A percentile compares a stretch with the other conserved stretches of the same genome.
phyloP scores from a whole-genome alignment of 2,329 filamentous ascomycete genomes.

The Phialocephala subalpina region DNA sequence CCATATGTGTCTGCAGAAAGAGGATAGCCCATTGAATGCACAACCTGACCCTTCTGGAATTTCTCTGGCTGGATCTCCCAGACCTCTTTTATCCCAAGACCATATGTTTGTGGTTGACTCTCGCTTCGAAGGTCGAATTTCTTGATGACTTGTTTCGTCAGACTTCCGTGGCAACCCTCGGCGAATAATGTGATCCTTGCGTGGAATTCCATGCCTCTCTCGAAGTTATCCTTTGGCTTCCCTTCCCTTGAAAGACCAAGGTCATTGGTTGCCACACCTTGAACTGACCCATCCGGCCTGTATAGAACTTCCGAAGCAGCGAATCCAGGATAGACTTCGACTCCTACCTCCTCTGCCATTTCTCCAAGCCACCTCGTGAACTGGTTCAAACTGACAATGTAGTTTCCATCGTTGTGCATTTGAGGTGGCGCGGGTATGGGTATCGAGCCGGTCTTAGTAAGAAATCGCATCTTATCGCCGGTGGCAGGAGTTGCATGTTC shows the following conservation, averaged over 20 bases:
- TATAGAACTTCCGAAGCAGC: constrained; percentile 94
- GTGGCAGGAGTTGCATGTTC: constrained; percentile 85
- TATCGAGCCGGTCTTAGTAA: constrained; percentile 81
- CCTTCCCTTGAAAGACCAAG: constrained; percentile 84
- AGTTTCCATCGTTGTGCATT: constrained; percentile 98
- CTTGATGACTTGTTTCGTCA: constrained; percentile 94
- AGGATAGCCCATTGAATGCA: constrained; percentile 93
- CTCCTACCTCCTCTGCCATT: constrained; percentile 93
- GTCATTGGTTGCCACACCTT: constrained; percentile 96
- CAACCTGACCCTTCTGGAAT: constrained; percentile 85
- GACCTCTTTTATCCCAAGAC: constrained; percentile 92
- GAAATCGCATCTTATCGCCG: constrained; percentile 89
- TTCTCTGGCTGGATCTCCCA: constrained; percentile 96
- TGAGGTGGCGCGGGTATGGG: constrained; percentile 90
- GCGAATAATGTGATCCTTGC: constrained; percentile 89
- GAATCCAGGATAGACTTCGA: constrained; percentile 96
- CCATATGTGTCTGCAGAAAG: constrained; percentile 90
- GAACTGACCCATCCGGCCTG: constrained; percentile 83
- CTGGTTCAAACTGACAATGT: constrained; percentile 95
- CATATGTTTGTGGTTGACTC: constrained; percentile 94
- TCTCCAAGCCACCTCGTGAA: constrained; percentile 96
- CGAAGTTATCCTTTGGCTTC: constrained; percentile 87
- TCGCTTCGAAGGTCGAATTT: constrained; percentile 91
- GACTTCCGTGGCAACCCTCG: constrained; percentile 94
- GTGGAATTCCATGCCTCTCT: constrained; percentile 98